These are phyloP conservation scores for Coccomyxa subellipsoidea DNA, from an alignment of 163 green algal species.

Conservation along the genomic window DNA sequence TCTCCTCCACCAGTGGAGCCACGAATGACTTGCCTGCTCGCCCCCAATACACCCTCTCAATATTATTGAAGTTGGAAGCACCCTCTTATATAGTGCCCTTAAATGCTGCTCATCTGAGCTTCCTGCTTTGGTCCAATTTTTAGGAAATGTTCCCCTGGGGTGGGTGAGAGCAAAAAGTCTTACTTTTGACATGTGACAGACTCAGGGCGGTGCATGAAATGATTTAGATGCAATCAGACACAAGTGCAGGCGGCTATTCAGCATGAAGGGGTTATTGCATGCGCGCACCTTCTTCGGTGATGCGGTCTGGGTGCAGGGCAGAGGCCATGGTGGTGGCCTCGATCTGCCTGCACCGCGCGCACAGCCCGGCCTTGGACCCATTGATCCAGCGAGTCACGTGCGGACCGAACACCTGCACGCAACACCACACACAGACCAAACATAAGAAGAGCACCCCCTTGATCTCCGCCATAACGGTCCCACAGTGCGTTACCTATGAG, in stretches of 20 bases:
- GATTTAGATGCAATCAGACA: no score
- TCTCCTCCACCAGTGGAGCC: constrained; percentile 58
- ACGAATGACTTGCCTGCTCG: constrained; percentile 21
- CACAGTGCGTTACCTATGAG: no score
- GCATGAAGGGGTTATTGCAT: background rate
- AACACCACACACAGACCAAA: background rate
- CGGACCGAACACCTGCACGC: constrained; percentile 57
- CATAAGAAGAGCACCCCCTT: background rate
- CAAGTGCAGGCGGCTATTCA: constrained; percentile 6
- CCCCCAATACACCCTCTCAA: background rate
- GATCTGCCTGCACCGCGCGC: constrained; percentile 37
- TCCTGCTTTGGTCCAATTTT: no score
- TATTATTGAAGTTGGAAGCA: no score
- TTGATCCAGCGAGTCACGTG: constrained; percentile 73
- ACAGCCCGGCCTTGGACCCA: constrained; percentile 43
- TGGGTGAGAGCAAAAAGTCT: no score
- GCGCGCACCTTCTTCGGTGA: background rate
- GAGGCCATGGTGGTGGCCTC: constrained; percentile 31
- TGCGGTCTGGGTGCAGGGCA: background rate
- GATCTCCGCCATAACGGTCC: no score
- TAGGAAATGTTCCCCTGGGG: no score
- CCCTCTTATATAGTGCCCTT: no score
- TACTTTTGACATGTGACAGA: no score
- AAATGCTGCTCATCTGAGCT: no score
- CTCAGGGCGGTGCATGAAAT: no score